Conservation (phyloP, 805 yeast species). For the Candida yuanshanica region DNA sequence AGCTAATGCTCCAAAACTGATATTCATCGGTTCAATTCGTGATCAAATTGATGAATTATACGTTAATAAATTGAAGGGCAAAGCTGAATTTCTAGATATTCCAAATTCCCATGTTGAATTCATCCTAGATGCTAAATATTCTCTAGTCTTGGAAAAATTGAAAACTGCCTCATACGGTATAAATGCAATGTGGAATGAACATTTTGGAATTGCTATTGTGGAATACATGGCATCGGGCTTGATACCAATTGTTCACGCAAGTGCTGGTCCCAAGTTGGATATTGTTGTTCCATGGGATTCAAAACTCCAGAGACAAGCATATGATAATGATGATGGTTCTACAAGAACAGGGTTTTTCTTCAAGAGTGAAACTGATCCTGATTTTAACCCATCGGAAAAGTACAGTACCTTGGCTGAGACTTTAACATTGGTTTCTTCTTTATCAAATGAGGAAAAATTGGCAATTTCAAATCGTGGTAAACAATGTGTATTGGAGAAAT, state of each 20-base stretch:
- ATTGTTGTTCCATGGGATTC: slow-evolving; percentile 61
- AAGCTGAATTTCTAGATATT: slow-evolving; percentile 40
- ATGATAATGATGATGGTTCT: slow-evolving; percentile 25
- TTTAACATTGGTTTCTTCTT: slow-evolving; percentile 37
- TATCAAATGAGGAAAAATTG: slow-evolving; percentile 31
- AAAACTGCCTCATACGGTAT: slow-evolving; percentile 64
- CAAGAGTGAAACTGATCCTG: slow-evolving; percentile 67
- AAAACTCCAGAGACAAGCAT: slow-evolving; percentile 21
- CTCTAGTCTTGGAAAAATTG: slow-evolving; percentile 49
- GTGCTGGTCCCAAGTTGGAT: slow-evolving; percentile 92
- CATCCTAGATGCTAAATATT: slow-evolving; percentile 69
- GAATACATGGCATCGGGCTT: slow-evolving; percentile 85
- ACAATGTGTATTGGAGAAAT: slow-evolving; percentile 42
- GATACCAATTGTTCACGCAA: slow-evolving; percentile 86
- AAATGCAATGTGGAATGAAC: slow-evolving; percentile 99
- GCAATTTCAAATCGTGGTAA: slow-evolving; percentile 42
- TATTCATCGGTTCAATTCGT: slow-evolving; percentile 83
- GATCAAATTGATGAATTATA: slow-evolving; percentile 56
- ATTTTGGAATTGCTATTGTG: slow-evolving; percentile 95
- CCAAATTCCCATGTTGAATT: slow-evolving; percentile 41
- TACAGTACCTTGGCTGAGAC: slow-evolving; percentile 43
- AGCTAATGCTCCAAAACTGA: slow-evolving; percentile 43
- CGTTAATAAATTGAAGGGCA: slow-evolving; percentile 42
- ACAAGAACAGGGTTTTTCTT: slow-evolving; percentile 77
- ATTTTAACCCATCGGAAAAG: slow-evolving; percentile 35